Base-by-base conservation (phyloP, 257 asterid genomes). In the Forsythia suspensa region DNA sequence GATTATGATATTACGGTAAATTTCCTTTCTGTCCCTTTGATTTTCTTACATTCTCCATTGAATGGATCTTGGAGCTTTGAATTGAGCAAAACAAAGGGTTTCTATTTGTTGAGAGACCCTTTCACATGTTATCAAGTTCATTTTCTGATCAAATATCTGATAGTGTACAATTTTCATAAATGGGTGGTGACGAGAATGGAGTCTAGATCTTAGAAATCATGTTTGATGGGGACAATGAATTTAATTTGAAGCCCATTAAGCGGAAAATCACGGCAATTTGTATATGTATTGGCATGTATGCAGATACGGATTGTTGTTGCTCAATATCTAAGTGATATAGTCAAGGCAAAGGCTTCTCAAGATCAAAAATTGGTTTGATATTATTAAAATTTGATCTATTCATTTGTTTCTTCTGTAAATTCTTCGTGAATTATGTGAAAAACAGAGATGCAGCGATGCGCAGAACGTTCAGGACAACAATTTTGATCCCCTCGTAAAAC, bases 371-470 rank as follows among this genome's bases (percentile, higher is more conserved):
- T 20, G 68, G 34, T 59, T 59, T 59, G 15, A 8, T 20, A 8
- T 6, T 20, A 57, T 57, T 57, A 1, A 20, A 16, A 20, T 8
- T 51, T 18, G 29, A 57, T 57, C 5, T 59, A 20, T 20, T 59
- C 37, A 59, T 59, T 59, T 59, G 36, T 59, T 59, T 59, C 67
- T 59, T 21, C 37, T 59, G 67, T 20, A 20, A 20, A 43, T 61
- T 29, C 34, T 29, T 29, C 1, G 34, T 1, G 34, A 29, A 29
- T 29, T 29, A 29, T 21, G 41, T 69, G 55, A 37, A 24, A 79
- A 57, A 65, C 18, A 63, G 78, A 61, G 77, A 72, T 79, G 82
- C 72, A 72, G 82, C 15, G 73, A 61, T 61, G 73, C 82, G 40
- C 46, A 71, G 82, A 63, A 78, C 52, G 37, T 59, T 70, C 21